These are phyloP conservation scores for Fusarium austroafricanum DNA, from an alignment of 2,329 filamentous ascomycete species.

Conservation along the genomic window DNA sequence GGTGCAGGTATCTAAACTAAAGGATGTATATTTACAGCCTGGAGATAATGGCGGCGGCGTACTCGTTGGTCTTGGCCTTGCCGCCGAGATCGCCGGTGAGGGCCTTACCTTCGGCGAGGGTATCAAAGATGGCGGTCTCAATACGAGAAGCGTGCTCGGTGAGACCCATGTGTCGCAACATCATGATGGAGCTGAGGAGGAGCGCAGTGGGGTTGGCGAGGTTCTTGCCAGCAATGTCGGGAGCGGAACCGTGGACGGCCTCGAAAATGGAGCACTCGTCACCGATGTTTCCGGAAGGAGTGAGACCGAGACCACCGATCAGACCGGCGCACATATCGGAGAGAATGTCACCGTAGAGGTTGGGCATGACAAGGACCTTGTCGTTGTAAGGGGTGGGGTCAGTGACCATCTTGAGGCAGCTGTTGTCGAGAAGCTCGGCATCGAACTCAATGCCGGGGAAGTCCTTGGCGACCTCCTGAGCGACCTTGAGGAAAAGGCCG, in stretches of 20 bases:
- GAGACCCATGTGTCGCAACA: slow-evolving; percentile 98
- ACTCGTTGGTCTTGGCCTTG: slow-evolving; percentile 95
- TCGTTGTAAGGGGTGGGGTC: slow-evolving; percentile 98
- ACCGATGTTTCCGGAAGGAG: slow-evolving; percentile 97
- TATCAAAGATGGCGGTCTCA: slow-evolving; percentile 94
- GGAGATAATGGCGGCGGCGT: slow-evolving; percentile 88
- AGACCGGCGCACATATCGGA: slow-evolving; percentile 99
- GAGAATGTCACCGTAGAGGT: slow-evolving; percentile 99
- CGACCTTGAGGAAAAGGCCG: slow-evolving; percentile 94
- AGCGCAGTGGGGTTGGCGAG: slow-evolving; percentile 98
- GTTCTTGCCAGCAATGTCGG: slow-evolving; percentile 95
- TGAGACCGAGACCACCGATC: slow-evolving; percentile 96
- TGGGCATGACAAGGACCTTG: slow-evolving; percentile 98
- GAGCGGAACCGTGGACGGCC: slow-evolving; percentile 96
- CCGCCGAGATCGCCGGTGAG: slow-evolving; percentile 97
- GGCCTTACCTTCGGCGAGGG: slow-evolving; percentile 93
- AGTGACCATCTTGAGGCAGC: slow-evolving; percentile 98
- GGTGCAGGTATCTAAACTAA: slow-evolving; percentile 45
- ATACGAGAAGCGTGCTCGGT: slow-evolving; percentile 86
- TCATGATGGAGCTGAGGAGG: slow-evolving; percentile 97
- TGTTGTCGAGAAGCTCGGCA: slow-evolving; percentile 98
- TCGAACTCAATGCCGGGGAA: slow-evolving; percentile 97
- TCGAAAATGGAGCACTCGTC: slow-evolving; percentile 99
- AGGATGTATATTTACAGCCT: slow-evolving; percentile 62
- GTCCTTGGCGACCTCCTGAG: slow-evolving; percentile 88